phyloP scores from a whole-genome alignment of 2,329 filamentous ascomycete species.

The Penicillium sp. region DNA sequence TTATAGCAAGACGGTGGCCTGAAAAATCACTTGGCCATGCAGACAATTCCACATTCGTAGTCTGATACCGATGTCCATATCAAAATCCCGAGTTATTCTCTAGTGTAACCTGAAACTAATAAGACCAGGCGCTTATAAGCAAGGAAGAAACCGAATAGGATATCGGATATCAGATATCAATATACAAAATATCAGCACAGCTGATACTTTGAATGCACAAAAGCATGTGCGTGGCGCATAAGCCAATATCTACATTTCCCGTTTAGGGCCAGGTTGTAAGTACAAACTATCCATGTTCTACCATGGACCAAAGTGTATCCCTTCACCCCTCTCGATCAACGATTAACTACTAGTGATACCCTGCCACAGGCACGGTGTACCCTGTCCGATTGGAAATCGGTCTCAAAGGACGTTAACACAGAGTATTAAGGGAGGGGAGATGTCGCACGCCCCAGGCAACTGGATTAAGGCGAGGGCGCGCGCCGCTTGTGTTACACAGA shows the following conservation, averaged over 20 bases:
- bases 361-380: conserved; percentile 6
- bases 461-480: conserved; percentile 4
- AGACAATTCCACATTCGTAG: not conserved
- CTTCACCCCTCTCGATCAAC: not conserved
- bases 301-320: not conserved
- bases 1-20: not conserved
- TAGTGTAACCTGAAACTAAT: conserved; percentile 1
- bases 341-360: not conserved
- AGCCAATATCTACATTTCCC: not conserved
- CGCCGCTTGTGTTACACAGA: conserved; percentile 16
- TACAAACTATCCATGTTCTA: not conserved
- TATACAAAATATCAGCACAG: not conserved
- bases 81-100: not conserved
- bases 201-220: not conserved
- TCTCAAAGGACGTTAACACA: conserved; percentile 19
- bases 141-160: not conserved
- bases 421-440: conserved; percentile 15
- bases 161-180: not conserved
- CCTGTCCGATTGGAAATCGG: conserved; percentile 11
- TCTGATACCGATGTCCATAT: not conserved
- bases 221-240: not conserved
- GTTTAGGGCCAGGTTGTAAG: not conserved
- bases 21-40: not conserved
- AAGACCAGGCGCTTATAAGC: not conserved
- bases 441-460: conserved; percentile 7